These are phyloP conservation scores for Apiotrichum mycotoxinovorans DNA, from an alignment of 1,284 basidiomycete species.

Conservation along the genomic window DNA sequence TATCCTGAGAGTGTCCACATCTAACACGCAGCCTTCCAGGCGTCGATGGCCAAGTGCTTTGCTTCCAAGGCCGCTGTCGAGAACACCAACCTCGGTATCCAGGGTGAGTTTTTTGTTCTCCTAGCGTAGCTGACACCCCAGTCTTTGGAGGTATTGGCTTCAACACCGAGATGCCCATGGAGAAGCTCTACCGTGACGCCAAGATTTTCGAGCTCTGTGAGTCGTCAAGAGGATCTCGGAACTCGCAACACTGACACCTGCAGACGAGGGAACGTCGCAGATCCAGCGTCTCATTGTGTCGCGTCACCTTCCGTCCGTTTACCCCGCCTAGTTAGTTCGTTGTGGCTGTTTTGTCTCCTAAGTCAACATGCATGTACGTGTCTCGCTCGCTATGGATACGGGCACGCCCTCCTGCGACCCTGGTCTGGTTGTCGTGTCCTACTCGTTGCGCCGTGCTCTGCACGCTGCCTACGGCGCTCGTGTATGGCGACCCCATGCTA, in stretches of 20 bases:
- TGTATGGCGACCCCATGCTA: too few species aligned
- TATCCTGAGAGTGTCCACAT: neutral
- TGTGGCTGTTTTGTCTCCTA: neutral
- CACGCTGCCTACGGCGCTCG: too few species aligned
- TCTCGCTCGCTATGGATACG: neutral
- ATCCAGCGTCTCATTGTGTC: slow-evolving; percentile 51
- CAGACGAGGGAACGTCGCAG: slow-evolving; percentile 50
- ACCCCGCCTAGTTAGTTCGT: slow-evolving; percentile 33
- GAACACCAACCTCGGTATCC: slow-evolving; percentile 54
- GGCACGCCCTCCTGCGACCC: too few species aligned
- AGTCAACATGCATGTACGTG: neutral
- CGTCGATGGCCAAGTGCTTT: slow-evolving; percentile 56
- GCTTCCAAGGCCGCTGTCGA: slow-evolving; percentile 52
- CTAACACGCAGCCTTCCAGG: slow-evolving; percentile 51
- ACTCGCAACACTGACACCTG: neutral
- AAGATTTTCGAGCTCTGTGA: slow-evolving; percentile 54
- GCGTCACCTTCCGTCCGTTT: slow-evolving; percentile 40
- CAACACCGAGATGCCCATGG: slow-evolving; percentile 57
- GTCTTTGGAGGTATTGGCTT: slow-evolving; percentile 54
- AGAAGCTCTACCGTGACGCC: slow-evolving; percentile 55
- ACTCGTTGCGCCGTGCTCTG: too few species aligned
- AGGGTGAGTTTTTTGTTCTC: slow-evolving; percentile 26
- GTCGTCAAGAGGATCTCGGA: slow-evolving; percentile 3
- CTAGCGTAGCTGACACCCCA: slow-evolving; percentile 11
- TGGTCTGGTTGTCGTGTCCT: neutral